Percentiles rank a stretch among this genome's conserved stretches.
phyloP scores from a whole-genome alignment of 345 rosid genomes.

The Pistacia vera region DNA sequence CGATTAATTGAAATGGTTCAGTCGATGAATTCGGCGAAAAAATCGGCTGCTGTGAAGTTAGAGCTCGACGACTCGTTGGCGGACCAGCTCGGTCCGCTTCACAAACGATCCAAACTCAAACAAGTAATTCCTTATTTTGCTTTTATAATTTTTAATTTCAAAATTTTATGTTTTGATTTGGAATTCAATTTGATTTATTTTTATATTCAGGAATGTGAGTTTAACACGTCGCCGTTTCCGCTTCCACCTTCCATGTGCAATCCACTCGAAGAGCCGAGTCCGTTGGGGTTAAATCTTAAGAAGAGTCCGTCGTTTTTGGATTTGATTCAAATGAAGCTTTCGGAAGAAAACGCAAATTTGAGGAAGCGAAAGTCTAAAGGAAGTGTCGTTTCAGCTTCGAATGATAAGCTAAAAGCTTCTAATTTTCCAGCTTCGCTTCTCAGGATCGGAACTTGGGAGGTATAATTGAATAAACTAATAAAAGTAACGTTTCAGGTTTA shows the following conservation, averaged over 20 bases:
- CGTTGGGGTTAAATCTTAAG: constrained; percentile 63
- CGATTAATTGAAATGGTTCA: constrained; percentile 45
- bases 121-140: constrained; percentile 27
- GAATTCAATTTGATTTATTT: neutral
- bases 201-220: constrained; percentile 8
- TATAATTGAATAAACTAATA: constrained; percentile 22
- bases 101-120: constrained; percentile 42
- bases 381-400: constrained; percentile 13
- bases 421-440: constrained; percentile 64
- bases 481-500: too few species aligned
- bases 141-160: neutral
- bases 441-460: constrained; percentile 80
- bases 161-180: neutral
- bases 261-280: constrained; percentile 67
- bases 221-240: constrained; percentile 11
- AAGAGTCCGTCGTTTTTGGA: constrained; percentile 69
- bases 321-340: constrained; percentile 64
- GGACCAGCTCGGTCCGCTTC: constrained; percentile 34
- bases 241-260: constrained; percentile 33
- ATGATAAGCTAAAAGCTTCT: constrained; percentile 70
- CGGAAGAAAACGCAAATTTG: constrained; percentile 37
- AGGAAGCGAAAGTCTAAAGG: constrained; percentile 25
- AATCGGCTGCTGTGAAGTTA: constrained; percentile 32
- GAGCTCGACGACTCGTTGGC: constrained; percentile 41
- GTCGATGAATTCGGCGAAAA: constrained; percentile 38